Percentiles rank a stretch among this genome's conserved stretches.
Conservation (phyloP, 441 rosid species). For the Corymbia citriodora region DNA sequence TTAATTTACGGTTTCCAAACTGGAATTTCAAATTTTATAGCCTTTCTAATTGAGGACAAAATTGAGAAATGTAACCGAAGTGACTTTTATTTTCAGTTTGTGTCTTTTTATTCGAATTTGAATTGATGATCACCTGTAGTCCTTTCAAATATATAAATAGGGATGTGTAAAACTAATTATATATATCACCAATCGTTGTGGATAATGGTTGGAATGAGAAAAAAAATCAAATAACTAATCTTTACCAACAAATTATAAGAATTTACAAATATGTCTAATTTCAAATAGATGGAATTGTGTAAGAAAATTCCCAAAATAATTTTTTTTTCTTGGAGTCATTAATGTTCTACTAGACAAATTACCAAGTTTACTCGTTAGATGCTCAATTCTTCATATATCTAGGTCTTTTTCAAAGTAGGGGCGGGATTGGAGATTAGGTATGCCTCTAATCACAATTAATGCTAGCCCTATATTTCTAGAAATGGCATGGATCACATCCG, state of each 20-base stretch:
- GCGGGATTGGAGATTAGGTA: not conserved
- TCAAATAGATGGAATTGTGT: not conserved
- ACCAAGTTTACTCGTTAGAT: not conserved
- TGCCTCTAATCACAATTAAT: not conserved
- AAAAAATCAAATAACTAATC: not conserved
- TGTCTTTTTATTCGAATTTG: not conserved
- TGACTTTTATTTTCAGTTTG: not conserved
- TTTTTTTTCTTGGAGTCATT: rapidly evolving
- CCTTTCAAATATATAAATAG: not conserved
- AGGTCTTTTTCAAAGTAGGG: not conserved
- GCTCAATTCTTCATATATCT: not conserved
- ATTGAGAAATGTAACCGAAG: not conserved
- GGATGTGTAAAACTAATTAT: not conserved
- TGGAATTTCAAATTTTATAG: not conserved
- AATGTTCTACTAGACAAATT: not conserved
- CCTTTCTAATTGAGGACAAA: not conserved
- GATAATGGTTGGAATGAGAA: rapidly evolving
- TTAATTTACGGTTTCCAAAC: not conserved
- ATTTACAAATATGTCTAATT: not conserved
- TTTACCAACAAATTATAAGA: not conserved
- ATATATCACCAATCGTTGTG: not conserved
- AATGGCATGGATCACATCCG: not conserved
- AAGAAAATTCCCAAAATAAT: not conserved
- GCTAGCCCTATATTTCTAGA: rapidly evolving
- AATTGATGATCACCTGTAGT: rapidly evolving